A percentile compares a stretch with the other conserved stretches of the same genome.
Evolutionary conservation across 495 filamentous ascomycete species (phyloP).

Genomic region (Neurospora terricola): DNA sequence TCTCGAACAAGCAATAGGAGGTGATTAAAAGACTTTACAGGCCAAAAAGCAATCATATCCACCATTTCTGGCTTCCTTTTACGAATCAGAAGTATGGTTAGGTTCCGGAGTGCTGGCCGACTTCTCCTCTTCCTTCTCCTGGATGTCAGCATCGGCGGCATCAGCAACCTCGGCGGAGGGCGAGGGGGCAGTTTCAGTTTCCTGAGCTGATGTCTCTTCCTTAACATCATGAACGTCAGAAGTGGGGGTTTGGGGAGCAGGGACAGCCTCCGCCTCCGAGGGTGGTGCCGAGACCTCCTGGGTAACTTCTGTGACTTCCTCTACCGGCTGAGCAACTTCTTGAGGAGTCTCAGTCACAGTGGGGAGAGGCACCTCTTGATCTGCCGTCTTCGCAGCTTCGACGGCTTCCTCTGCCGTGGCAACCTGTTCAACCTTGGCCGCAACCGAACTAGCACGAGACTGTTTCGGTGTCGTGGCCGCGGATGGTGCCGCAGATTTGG

Average conservation of each 20-base stretch:
- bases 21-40: neutral
- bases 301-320: slow-evolving; percentile 17
- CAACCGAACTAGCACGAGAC: slow-evolving; percentile 9
- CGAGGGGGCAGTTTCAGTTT: neutral
- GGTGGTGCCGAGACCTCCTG: slow-evolving; percentile 3
- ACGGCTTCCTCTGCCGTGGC: slow-evolving; percentile 17
- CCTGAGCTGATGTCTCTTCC: neutral
- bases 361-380: neutral
- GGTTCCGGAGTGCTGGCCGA: neutral
- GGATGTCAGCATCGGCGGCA: neutral
- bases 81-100: slow-evolving; percentile 4
- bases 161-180: neutral
- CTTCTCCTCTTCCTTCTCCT: neutral
- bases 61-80: neutral
- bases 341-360: slow-evolving; percentile 2
- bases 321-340: slow-evolving; percentile 17
- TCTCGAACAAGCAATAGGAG: slow-evolving; percentile 1
- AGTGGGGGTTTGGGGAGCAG: neutral
- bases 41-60: neutral
- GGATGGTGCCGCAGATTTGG: slow-evolving; percentile 8
- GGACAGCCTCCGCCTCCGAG: neutral
- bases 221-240: slow-evolving; percentile 4
- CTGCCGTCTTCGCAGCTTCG: neutral
- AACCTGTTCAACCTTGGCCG: slow-evolving; percentile 11
- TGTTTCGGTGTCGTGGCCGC: neutral